phyloP scores from a whole-genome alignment of 1,284 basidiomycete genomes.

The Cutaneotrichosporon sp. region DNA sequence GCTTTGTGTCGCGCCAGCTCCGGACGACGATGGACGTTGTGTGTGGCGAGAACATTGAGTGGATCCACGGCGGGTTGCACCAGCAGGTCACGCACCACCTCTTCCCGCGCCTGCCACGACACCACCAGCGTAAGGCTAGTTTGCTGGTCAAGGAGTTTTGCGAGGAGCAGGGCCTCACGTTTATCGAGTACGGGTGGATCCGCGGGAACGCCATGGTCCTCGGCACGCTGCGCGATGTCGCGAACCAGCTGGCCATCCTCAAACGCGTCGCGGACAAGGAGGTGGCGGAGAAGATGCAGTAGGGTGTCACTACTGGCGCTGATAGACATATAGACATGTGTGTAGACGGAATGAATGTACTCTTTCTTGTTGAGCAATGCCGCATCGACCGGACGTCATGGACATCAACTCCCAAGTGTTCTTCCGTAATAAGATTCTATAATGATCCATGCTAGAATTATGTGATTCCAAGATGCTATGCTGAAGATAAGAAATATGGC shows the following conservation, averaged over 20 bases:
- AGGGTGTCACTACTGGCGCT: neutral
- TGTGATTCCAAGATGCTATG: constrained; percentile 5
- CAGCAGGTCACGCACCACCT: constrained; percentile 97
- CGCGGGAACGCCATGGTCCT: constrained; percentile 60
- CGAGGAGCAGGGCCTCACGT: constrained; percentile 75
- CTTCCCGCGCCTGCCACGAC: constrained; percentile 90
- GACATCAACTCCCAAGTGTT: neutral
- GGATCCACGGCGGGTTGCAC: constrained; percentile 88
- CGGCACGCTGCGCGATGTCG: constrained; percentile 49
- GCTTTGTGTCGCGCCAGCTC: constrained; percentile 87
- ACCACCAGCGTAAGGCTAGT: constrained; percentile 82
- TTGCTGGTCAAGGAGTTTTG: constrained; percentile 81
- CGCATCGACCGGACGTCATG: no score
- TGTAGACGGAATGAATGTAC: constrained; percentile 3
- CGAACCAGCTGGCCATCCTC: constrained; percentile 50
- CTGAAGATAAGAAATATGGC: neutral
- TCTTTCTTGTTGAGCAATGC: neutral
- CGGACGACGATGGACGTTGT: constrained; percentile 95
- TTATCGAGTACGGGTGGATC: constrained; percentile 86
- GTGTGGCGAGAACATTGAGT: constrained; percentile 77
- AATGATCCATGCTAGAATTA: neutral
- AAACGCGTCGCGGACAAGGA: constrained; percentile 52
- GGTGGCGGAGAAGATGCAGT: constrained; percentile 35
- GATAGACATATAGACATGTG: neutral
- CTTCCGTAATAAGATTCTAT: no score